Base-by-base conservation (phyloP, 768 basidiomycete genomes). In the Daedaleopsis nitida region DNA sequence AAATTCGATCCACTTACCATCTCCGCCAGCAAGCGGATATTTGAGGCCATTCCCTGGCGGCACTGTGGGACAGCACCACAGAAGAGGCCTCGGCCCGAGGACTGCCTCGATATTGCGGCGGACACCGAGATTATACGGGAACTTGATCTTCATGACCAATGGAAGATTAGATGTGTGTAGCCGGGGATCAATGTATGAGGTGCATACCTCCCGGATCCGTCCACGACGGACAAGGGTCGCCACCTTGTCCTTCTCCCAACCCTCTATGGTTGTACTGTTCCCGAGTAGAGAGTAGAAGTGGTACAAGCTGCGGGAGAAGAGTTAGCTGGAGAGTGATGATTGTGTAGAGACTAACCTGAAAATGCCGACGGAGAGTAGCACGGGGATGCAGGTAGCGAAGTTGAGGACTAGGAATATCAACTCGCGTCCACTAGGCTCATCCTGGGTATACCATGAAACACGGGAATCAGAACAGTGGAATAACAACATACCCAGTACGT, bases 171-270 rank as follows among this genome's bases (percentile, higher is more conserved):
- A 7, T 32, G 27, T 21, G 39, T 14, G 49, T 11, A 27, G 24
- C 3, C 19, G 1, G 11, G 27, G 32, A 23, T 10, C n/a, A 35
- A 13, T 11, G 34, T 9, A 16, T 16, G 7, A 48, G 52, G 37
- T 50, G 21, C 68, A 17, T 38, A 91, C 91, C 76, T 94, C 90
- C 53, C 81, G 85, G 59, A 98, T 89, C 73, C 91, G 92, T 6
- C 96, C 96, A 59, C 89, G 79, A 19, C 90, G 84, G 53, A 92
- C 86, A 66, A 99, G 81, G 0, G 86, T 90, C 5, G 94, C 89
- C 1, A 86, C 94, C 74, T 91, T 96, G 70, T 98, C 95, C 75
- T 98, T 98, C 74, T 99, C 97, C 92, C 93, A 96, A 0, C 91
- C 87, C 76, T 99, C 97, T 52, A 99, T 98, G 0, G 97, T 98